Evolutionary conservation across 257 asterid genomes (phyloP).

Genomic region (Capsicum chinense): DNA sequence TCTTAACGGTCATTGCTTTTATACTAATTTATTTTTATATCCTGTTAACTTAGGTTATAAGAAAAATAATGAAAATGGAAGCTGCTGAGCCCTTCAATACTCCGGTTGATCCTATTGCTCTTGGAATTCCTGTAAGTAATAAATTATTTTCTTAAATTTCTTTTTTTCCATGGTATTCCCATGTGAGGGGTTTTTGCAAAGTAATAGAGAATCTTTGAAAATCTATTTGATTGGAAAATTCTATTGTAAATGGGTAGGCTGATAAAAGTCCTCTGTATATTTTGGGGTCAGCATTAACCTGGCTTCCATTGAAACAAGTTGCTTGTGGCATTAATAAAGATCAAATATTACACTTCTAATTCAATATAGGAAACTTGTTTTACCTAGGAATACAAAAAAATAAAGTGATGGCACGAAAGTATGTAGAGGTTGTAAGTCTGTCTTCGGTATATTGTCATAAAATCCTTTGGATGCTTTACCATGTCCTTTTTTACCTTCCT

Average conservation of each 20-base stretch:
- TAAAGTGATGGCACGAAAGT: not conserved
- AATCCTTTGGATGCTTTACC: not conserved
- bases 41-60: slow-evolving; percentile 63
- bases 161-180: not conserved
- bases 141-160: slow-evolving; percentile 13
- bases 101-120: slow-evolving; percentile 91
- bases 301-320: not conserved
- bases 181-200: not conserved
- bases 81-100: slow-evolving; percentile 91
- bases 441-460: not conserved
- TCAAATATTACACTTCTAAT: not conserved
- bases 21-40: slow-evolving; percentile 29
- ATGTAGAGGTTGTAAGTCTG: slow-evolving; percentile 25
- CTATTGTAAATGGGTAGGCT: slow-evolving; percentile 13
- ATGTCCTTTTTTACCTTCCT: not conserved
- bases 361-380: slow-evolving; percentile 5
- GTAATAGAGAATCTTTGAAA: not conserved
- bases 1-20: not conserved
- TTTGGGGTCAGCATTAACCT: not conserved
- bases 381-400: not conserved
- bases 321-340: not conserved
- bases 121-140: slow-evolving; percentile 73
- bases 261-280: not conserved
- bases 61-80: slow-evolving; percentile 91
- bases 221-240: not conserved